Percentiles rank a stretch among this genome's conserved stretches.
Evolutionary conservation across 306 rosid species (phyloP).

Genomic region (Albizia julibrissin): DNA sequence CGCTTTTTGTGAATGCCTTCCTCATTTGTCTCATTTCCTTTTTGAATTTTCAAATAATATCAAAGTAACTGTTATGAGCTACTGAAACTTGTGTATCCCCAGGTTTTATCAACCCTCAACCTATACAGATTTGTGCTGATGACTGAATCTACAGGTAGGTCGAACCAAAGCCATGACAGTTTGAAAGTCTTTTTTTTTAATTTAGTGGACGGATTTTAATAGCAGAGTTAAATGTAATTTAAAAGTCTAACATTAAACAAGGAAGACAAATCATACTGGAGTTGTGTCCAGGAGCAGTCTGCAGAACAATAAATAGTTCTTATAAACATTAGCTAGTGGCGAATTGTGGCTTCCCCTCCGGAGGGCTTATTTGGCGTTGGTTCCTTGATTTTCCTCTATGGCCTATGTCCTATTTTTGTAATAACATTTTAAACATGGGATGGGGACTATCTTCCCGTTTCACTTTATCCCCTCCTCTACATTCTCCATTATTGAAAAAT

Average conservation of each 20-base stretch:
- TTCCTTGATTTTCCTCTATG: background rate
- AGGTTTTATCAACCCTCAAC: constrained; percentile 90
- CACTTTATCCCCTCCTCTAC: background rate
- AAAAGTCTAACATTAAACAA: constrained; percentile 44
- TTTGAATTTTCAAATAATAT: constrained; percentile 2
- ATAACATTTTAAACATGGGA: background rate
- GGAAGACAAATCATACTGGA: constrained; percentile 64
- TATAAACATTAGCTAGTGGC: no score
- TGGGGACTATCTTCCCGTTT: background rate
- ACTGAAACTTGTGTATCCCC: constrained; percentile 13
- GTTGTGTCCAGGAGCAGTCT: constrained; percentile 44
- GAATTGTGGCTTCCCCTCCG: no score
- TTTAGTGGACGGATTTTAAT: background rate
- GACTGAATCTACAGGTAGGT: constrained; percentile 79
- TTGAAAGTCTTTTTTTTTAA: background rate
- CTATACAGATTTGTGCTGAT: constrained; percentile 75
- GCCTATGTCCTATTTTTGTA: background rate
- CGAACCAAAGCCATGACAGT: constrained; percentile 4
- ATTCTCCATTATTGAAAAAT: background rate
- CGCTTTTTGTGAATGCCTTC: constrained; percentile 24
- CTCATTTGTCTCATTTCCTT: constrained; percentile 14
- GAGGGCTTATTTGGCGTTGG: no score
- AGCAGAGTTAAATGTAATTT: background rate
- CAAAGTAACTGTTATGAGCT: background rate
- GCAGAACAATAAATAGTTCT: no score